A percentile compares a stretch with the other conserved stretches of the same genome.
Evolutionary conservation across 2,329 filamentous ascomycete species (phyloP).

Genomic region (Plenodomus lindquistii): DNA sequence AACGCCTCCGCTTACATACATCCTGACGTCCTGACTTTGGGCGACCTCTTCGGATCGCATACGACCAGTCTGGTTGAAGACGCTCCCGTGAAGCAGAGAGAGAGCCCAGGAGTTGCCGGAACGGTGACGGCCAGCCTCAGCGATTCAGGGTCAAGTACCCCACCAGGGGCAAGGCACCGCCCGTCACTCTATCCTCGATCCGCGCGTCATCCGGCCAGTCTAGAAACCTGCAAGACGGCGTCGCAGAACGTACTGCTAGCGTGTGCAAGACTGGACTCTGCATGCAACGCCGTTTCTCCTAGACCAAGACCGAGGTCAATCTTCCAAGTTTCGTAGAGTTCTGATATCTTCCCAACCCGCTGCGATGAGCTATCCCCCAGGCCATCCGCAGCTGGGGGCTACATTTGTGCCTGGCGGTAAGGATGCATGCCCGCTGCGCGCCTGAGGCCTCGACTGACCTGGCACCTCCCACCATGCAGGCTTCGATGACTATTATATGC

Average conservation of each 20-base stretch:
- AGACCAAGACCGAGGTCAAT: slow-evolving; percentile 34
- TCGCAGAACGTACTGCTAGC: slow-evolving; percentile 11
- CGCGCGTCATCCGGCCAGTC: slow-evolving; percentile 27
- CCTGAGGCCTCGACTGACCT: neutral
- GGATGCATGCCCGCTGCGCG: neutral
- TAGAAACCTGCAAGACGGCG: slow-evolving; percentile 22
- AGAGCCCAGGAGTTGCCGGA: slow-evolving; percentile 15
- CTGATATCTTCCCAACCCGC: slow-evolving; percentile 8
- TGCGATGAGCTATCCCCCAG: slow-evolving; percentile 45
- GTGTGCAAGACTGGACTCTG: slow-evolving; percentile 18
- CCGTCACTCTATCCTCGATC: slow-evolving; percentile 18
- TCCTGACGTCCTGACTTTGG: slow-evolving; percentile 5
- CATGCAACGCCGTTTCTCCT: slow-evolving; percentile 15
- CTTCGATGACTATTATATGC: slow-evolving; percentile 70
- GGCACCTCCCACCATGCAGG: neutral
- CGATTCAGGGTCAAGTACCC: slow-evolving; percentile 26
- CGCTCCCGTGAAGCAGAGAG: slow-evolving; percentile 13
- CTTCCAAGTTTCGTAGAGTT: slow-evolving; percentile 14
- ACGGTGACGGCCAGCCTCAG: slow-evolving; percentile 12
- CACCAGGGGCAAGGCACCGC: slow-evolving; percentile 29
- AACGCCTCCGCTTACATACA: slow-evolving; percentile 5
- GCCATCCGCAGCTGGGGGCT: slow-evolving; percentile 50
- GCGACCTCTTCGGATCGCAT: slow-evolving; percentile 6
- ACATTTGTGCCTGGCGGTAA: slow-evolving; percentile 68
- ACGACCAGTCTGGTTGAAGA: slow-evolving; percentile 5